A percentile compares a stretch with the other conserved stretches of the same genome.
These are phyloP conservation scores for Collybia sp. DNA, from an alignment of 768 basidiomycete species.

Conservation along the genomic window DNA sequence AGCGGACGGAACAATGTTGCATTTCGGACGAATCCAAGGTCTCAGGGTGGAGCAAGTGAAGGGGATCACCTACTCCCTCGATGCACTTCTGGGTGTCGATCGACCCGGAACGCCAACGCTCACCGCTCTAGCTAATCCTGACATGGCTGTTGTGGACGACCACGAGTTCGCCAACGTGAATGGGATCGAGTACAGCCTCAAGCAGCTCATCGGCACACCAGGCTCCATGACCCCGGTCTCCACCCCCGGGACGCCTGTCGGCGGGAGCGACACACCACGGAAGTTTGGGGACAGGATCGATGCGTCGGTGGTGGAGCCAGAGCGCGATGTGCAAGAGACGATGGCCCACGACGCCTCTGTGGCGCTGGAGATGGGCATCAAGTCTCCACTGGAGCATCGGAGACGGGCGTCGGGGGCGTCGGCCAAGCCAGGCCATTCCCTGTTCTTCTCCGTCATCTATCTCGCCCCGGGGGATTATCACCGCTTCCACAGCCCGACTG, in stretches of 20 bases:
- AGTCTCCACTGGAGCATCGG: slow-evolving; percentile 19
- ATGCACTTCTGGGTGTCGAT: slow-evolving; percentile 84
- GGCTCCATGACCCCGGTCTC: slow-evolving; percentile 12
- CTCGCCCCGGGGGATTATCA: slow-evolving; percentile 99
- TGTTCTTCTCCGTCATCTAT: slow-evolving; percentile 95
- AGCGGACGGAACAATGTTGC: slow-evolving; percentile 89
- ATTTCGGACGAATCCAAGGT: slow-evolving; percentile 82
- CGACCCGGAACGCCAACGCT: slow-evolving; percentile 38
- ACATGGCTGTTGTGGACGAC: slow-evolving; percentile 71
- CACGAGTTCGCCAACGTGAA: slow-evolving; percentile 94
- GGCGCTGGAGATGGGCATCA: slow-evolving; percentile 65
- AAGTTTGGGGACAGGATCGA: slow-evolving; percentile 71
- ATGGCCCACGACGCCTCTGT: slow-evolving; percentile 68
- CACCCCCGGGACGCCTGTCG: slow-evolving; percentile 2
- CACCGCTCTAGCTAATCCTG: slow-evolving; percentile 35
- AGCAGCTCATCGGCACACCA: slow-evolving; percentile 71
- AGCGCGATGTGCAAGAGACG: slow-evolving; percentile 46
- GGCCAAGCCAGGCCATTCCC: slow-evolving; percentile 70
- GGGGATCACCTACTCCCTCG: slow-evolving; percentile 94
- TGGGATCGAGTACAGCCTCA: slow-evolving; percentile 93
- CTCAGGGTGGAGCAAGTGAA: slow-evolving; percentile 93
- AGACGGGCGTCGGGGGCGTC: slow-evolving; percentile 36
- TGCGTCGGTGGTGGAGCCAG: slow-evolving; percentile 65
- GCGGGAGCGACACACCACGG: slow-evolving; percentile 23
- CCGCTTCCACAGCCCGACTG: slow-evolving; percentile 91